Evolutionary conservation across 768 basidiomycete genomes (phyloP), one percentile per base, ranked within the genome.

Genomic region (Russula compacta): DNA sequence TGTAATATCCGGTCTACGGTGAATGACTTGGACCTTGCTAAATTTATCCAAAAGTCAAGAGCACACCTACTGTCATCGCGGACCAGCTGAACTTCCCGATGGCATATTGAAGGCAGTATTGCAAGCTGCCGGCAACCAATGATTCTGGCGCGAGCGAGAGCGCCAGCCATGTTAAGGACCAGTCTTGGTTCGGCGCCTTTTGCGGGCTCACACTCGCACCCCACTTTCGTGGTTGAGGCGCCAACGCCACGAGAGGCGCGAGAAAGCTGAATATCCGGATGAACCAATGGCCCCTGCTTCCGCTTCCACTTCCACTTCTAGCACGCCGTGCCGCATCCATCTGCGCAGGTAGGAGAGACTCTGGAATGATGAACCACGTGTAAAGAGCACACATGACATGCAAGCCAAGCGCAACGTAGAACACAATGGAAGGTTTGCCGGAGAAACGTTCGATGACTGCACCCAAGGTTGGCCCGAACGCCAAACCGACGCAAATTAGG

Each of bases 381-480:
- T 84, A 65, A 44, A 78, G 51, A 1, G 79, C 70, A 65, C 81
- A 83, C 48, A 82, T 8, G 24, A 77, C 24, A 63, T 88, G 84
- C 7, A 83, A 61, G 9, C 69, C 63, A 5, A 76, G 70, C 9
- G 86, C 80, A 49, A 84, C 66, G 71, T 89, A 94, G 76, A 94
- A 94, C 17, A 89, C 83, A 0, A 82, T 81, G 19, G 89, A 71
- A 10, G 80, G 67, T 15, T 75, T 72, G 6, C 78, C 79, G 0
- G 85, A 87, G 24, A 72, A 66, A 39, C 74, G 79, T 68, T 93
- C 82, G 43, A 91, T 68, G 39, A 89, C 60, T 53, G 82, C 78
- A 14, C 91, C 89, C 0, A 93, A 59, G 4, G 83, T 78, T 5
- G 93, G 93, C 0, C 93, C 93, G 19, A 89, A 35, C 1, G 85